Conservation (phyloP, 2,329 filamentous ascomycete genomes). For the Teratosphaeria viscida region DNA sequence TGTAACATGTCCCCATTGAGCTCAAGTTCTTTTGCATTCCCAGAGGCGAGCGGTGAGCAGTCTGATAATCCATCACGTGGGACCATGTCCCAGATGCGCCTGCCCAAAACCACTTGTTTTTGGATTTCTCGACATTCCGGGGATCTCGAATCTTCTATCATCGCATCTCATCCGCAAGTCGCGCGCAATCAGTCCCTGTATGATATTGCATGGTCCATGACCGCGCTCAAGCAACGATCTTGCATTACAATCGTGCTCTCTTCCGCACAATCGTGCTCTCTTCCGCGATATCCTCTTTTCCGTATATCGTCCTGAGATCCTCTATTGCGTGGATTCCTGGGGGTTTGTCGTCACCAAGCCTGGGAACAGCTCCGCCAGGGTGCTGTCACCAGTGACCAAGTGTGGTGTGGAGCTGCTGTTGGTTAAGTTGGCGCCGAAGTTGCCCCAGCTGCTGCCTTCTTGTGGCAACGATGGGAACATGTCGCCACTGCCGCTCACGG, state of each 20-base stretch:
- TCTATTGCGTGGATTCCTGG: neutral
- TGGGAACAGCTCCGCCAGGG: slow-evolving; percentile 19
- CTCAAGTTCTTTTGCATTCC: neutral
- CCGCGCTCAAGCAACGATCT: neutral
- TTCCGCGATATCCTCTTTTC: neutral
- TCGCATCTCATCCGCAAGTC: slow-evolving; percentile 1
- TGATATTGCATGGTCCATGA: neutral
- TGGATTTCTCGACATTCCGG: neutral
- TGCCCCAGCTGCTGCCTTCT: slow-evolving; percentile 25
- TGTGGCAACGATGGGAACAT: slow-evolving; percentile 21
- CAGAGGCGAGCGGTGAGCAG: neutral
- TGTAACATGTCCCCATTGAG: neutral
- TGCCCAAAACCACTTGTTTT: neutral
- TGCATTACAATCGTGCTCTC: neutral
- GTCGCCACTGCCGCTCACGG: slow-evolving; percentile 11
- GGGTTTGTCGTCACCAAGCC: slow-evolving; percentile 8
- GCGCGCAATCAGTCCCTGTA: neutral
- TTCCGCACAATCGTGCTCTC: neutral
- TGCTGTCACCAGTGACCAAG: slow-evolving; percentile 14
- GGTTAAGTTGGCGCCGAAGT: slow-evolving; percentile 17
- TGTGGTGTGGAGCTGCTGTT: neutral
- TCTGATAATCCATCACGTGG: neutral
- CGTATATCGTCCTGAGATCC: neutral
- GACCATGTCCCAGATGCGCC: neutral
- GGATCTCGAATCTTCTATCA: neutral